phyloP scores from a whole-genome alignment of 257 asterid genomes.

The Solanum phureja region DNA sequence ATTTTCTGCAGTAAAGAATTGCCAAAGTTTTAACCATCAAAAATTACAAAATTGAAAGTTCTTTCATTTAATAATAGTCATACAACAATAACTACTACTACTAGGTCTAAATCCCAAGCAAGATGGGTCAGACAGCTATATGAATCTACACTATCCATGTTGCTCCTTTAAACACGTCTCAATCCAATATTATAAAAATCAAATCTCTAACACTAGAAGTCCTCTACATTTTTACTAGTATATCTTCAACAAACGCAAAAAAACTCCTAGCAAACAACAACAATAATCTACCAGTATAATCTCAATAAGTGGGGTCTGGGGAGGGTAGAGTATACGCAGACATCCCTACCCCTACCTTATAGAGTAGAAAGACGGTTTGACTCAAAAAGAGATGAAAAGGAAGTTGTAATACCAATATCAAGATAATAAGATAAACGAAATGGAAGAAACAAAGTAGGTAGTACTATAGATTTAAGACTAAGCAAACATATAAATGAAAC shows the following conservation, averaged over 20 bases:
- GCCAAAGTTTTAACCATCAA: neutral
- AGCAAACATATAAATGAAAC: neutral
- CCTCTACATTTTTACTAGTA: neutral
- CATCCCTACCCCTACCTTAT: neutral
- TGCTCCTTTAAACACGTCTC: neutral
- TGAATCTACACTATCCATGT: too few species aligned
- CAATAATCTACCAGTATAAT: too few species aligned
- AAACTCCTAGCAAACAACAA: neutral
- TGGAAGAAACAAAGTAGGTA: neutral
- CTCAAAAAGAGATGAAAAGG: neutral
- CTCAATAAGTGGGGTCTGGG: neutral
- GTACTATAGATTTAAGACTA: neutral
- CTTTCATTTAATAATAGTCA: neutral
- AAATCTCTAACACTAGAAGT: neutral
- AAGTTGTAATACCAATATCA: neutral
- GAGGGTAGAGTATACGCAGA: neutral
- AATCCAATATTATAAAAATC: neutral
- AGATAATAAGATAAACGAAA: neutral
- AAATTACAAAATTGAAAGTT: neutral
- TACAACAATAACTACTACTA: neutral
- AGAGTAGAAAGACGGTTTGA: neutral
- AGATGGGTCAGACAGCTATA: neutral
- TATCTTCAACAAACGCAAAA: neutral
- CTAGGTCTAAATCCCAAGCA: neutral
- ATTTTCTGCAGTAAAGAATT: slow-evolving; percentile 23